Base-by-base conservation (phyloP, 2,329 filamentous ascomycete species). In the Penicillium palitans region DNA sequence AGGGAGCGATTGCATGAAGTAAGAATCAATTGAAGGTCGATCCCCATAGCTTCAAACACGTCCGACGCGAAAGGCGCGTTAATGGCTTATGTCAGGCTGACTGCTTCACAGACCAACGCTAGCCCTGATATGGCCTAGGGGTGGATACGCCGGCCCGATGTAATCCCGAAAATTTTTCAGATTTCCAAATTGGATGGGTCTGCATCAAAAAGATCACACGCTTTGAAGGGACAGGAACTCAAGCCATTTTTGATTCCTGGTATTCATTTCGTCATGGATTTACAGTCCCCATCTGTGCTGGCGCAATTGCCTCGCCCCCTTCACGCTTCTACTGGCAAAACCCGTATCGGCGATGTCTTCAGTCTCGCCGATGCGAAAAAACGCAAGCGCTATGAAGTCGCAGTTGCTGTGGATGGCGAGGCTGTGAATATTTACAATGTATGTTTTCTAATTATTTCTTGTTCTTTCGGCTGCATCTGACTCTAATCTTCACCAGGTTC, bases 371-470 rank as follows among this genome's bases (percentile, higher is more conserved):
- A 81, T 52, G 78, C 80, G 42, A 83, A 80, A 72, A 87, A 85
- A 74, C 80, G 83, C 69, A 87, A 87, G 75, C 78, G 85, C 70
- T 82, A 85, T 66, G 85, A 88, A 68, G 77, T 87, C 52, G 83
- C 79, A 33, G 80, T 85, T 21, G 83, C 79, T 1, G 76, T 87
- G 15, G 84, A 87, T 68, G 84, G 84, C 40, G 84, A 87, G 68
- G 81, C 82, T 31, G 74, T 88, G 50, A 86, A 83, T 62, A 81
- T 88, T 37, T 87, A 87, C 74, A 84, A 85, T 73, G 85, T 87
- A 76, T 48, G 72, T 41, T 42, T 5, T 37, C 17, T 35, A n/a
- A 15, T 46, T 45, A 5, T 4, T 24, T 31, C 15, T 6, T 21
- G 6, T 29, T 31, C n/a, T 8, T 17, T n/a, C 4, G 2, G 9